A percentile compares a stretch with the other conserved stretches of the same genome.
These are phyloP conservation scores for Penicillium expansum DNA, from an alignment of 2,329 filamentous ascomycete genomes.

Conservation along the genomic window DNA sequence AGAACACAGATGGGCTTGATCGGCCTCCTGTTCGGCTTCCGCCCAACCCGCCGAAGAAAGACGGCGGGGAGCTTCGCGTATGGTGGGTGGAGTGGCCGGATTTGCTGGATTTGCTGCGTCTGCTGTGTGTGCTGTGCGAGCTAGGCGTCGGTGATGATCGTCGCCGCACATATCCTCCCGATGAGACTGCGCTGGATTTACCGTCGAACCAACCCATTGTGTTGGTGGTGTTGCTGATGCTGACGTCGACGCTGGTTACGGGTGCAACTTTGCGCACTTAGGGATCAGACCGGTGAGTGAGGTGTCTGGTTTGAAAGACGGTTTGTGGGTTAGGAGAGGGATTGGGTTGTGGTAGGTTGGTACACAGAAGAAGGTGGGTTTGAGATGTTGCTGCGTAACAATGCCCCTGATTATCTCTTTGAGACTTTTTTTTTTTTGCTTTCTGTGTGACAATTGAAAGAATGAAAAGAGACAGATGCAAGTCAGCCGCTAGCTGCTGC, in stretches of 20 bases:
- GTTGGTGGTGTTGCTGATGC: background rate
- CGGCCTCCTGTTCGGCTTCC: slow-evolving; percentile 34
- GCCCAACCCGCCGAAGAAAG: slow-evolving; percentile 46
- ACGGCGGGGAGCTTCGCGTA: slow-evolving; percentile 42
- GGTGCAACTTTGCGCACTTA: background rate
- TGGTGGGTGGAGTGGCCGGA: slow-evolving; percentile 40
- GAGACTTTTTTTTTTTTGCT: slow-evolving; percentile 5
- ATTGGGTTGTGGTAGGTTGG: slow-evolving; percentile 1
- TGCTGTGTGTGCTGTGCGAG: slow-evolving; percentile 39
- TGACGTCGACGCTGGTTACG: background rate
- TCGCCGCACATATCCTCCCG: slow-evolving; percentile 30
- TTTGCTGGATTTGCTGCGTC: slow-evolving; percentile 31
- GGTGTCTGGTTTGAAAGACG: background rate
- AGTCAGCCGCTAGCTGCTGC: slow-evolving; percentile 25
- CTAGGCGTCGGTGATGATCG: slow-evolving; percentile 20
- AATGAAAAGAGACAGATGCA: slow-evolving; percentile 21
- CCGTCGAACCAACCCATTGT: slow-evolving; percentile 51
- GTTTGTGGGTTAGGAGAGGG: background rate
- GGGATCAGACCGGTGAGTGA: background rate
- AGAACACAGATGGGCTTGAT: slow-evolving; percentile 49
- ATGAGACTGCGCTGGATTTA: slow-evolving; percentile 30
- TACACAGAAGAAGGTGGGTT: background rate
- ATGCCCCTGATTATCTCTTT: background rate
- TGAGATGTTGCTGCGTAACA: background rate
- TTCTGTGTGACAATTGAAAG: slow-evolving; percentile 20